Base-by-base conservation (phyloP, 768 basidiomycete genomes). In the Lactarius evosmus region DNA sequence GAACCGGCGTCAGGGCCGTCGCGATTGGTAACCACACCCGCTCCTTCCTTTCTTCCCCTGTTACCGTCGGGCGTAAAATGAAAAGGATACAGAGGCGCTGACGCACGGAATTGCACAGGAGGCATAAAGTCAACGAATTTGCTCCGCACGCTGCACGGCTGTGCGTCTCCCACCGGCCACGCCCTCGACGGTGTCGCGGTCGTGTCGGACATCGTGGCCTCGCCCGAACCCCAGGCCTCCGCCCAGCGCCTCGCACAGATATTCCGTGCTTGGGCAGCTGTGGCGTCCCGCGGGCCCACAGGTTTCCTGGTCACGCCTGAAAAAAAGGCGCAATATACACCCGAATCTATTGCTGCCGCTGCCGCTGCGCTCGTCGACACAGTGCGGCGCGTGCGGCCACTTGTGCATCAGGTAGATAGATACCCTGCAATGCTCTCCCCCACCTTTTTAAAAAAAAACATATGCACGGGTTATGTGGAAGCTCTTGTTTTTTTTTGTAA, bases 121-220 rank as follows among this genome's bases (percentile, higher is more conserved):
- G 95, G 95, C 0, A 91, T 97, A 72, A 95, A 93, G 67, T 81
- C 84, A 0, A 79, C 78, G 0, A 98, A 95, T 70, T 75, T 91
- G 29, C 78, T 91, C 58, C 84, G 89, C 55, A 87, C 88, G 3
- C 72, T 97, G 7, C 85, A 93, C 67, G 90, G 89, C 8, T 80
- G 83, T 2, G 82, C 86, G 9, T 86, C 89, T 0, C 72, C 76
- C 0, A 80, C 82, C 1, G 80, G 83, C 0, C 85, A 81, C 61
- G 59, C 78, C 1, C 77, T 96, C 17, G 87, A 92, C 62, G 95
- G 95, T 0, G 80, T 97, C 30, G 95, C 95, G 12, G 83, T 97
- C 56, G 88, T 97, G 44, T 94, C 92, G 25, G 92, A 93, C 51
- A 93, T 98, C 62, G 80, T 91, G 7, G 82, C 85, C 3, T 88